Percentiles rank a stretch among this genome's conserved stretches.
These are phyloP conservation scores for Thoreauomyces humboldtii DNA, from an alignment of 192 early-diverging fungal genomes.

Conservation along the genomic window DNA sequence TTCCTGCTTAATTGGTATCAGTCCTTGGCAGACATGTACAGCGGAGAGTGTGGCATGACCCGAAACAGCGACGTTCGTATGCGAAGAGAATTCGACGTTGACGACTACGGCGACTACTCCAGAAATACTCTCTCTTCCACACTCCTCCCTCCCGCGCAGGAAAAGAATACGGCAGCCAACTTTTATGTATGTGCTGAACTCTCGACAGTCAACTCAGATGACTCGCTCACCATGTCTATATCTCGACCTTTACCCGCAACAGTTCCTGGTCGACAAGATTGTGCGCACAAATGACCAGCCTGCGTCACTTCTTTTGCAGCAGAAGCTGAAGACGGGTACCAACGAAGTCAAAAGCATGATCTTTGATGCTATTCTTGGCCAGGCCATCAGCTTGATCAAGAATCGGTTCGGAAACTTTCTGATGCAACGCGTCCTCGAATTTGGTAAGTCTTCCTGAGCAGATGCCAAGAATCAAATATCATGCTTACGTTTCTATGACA, in stretches of 20 bases:
- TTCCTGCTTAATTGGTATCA: no score
- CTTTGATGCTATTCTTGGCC: conserved; percentile 57
- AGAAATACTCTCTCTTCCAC: conserved; percentile 3
- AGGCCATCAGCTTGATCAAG: conserved; percentile 60
- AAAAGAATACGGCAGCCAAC: conserved; percentile 25
- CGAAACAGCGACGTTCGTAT: not conserved
- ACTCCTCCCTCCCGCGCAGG: conserved; percentile 15
- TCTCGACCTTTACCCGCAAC: no score
- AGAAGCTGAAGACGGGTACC: conserved; percentile 60
- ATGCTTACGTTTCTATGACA: not conserved
- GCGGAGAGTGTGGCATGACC: not conserved
- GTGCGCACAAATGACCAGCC: conserved; percentile 72
- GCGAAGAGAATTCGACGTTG: not conserved
- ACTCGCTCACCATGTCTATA: no score
- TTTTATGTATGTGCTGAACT: conserved; percentile 32
- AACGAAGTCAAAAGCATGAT: conserved; percentile 52
- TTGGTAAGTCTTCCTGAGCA: conserved; percentile 7
- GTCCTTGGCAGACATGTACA: conserved; percentile 5
- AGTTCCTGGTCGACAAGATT: conserved; percentile 68
- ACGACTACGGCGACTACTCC: conserved; percentile 13
- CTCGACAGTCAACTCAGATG: no score
- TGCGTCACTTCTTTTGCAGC: conserved; percentile 68
- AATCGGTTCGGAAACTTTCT: conserved; percentile 80
- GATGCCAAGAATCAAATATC: not conserved
- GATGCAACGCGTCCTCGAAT: conserved; percentile 68